Evolutionary conservation across 2,329 filamentous ascomycete species (phyloP).

Genomic region (Cladosporium sp.): DNA sequence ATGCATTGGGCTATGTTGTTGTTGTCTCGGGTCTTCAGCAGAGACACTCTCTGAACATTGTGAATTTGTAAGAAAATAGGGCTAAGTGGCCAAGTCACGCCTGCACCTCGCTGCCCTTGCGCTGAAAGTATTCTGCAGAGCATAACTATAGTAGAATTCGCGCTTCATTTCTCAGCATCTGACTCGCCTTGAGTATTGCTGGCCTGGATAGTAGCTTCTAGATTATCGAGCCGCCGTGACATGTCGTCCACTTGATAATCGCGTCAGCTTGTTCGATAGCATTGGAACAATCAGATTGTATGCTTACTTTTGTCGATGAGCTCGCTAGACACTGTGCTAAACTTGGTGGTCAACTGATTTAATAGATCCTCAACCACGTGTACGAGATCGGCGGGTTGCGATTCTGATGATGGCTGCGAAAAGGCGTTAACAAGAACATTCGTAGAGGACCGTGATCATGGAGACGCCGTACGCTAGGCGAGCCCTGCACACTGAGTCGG

Average conservation of each 20-base stretch:
- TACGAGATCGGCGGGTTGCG: conserved; percentile 61
- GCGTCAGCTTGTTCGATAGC: background rate
- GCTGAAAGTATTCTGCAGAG: no score
- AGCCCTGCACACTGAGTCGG: conserved; percentile 15
- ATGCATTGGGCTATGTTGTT: no score
- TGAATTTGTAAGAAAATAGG: no score
- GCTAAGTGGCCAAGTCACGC: no score
- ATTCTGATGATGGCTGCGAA: conserved; percentile 31
- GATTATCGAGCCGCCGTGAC: conserved; percentile 76
- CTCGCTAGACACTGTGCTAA: conserved; percentile 77
- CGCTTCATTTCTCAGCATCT: conserved; percentile 8
- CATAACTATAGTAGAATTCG: no score
- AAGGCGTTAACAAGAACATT: background rate
- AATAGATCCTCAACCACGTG: conserved; percentile 82
- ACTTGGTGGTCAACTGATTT: conserved; percentile 79
- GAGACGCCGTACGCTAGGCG: background rate
- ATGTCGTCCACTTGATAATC: conserved; percentile 82
- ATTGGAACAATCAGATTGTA: background rate
- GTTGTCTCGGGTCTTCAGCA: no score
- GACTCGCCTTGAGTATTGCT: conserved; percentile 36
- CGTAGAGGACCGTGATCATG: background rate
- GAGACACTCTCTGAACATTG: no score
- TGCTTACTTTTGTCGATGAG: conserved; percentile 80
- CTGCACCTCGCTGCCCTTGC: background rate
- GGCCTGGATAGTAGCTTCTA: conserved; percentile 68